Evolutionary conservation across 306 rosid genomes (phyloP), one percentile per base, ranked within the genome.

Genomic region (Pterocarpus santalinus): DNA sequence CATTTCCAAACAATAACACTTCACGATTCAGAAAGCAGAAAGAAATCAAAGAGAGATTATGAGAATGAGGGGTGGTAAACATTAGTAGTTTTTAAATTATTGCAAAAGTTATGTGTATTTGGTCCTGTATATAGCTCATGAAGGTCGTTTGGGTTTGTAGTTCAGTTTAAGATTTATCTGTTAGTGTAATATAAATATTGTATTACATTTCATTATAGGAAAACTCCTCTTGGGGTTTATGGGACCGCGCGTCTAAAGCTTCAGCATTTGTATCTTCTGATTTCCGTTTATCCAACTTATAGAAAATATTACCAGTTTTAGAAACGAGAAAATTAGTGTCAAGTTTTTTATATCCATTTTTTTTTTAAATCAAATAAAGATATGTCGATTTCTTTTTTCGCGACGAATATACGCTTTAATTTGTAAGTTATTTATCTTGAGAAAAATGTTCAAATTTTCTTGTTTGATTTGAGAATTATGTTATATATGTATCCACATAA

Each of bases 101-200:
- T 72, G 81, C 74, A 34, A 65, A 57, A 72, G 8, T 0, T 32
- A 69, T 71, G 38, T 38, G 65, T 43, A 79, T 62, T 39, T 13
- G 43, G 61, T 75, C 69, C 52, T 86, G 90, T 86, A 76, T 62
- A 77, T 83, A 80, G 72, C 67, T 65, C n/a, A 41, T 55, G 61
- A 43, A 74, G 13, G 65, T 72, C 72, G 44, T 32, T 12, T 49
- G 64, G 73, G 66, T 64, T 65, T 55, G 69, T 76, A 22, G 47
- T 65, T 78, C 35, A 43, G 41, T 57, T 10, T 32, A 69, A 33
- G 84, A 43, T 55, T 75, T 22, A 46, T 49, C 38, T 58, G 73
- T 56, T 35, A 52, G 43, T 58, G 68, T 14, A 43, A 39, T 76
- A 80, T 35, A 72, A 76, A 65, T 75, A 56, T 1, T 57, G 64